Conservation (phyloP, 495 filamentous ascomycete species). For the Lophiotrema nucula region DNA sequence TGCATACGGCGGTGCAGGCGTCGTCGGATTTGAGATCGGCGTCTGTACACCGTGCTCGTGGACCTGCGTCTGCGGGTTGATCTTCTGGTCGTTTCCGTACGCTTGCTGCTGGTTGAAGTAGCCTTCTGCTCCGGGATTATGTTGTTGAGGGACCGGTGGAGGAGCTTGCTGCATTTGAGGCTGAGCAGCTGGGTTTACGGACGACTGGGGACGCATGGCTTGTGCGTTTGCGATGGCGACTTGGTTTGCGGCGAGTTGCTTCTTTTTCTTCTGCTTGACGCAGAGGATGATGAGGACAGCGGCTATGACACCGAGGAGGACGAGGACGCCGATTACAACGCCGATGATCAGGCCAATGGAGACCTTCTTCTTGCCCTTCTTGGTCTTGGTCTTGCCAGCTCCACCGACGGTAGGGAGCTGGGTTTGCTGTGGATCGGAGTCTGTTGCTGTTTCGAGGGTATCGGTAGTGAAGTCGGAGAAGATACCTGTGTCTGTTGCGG, state of each 20-base stretch:
- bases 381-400: not conserved
- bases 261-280: constrained; percentile 22
- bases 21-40: constrained; percentile 24
- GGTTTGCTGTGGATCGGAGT: no score
- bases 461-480: no score
- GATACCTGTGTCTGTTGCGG: not conserved
- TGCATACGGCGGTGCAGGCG: constrained; percentile 26
- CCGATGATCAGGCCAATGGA: constrained; percentile 18
- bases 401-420: not conserved
- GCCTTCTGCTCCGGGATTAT: not conserved
- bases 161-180: constrained; percentile 10
- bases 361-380: constrained; percentile 8
- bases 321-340: constrained; percentile 12
- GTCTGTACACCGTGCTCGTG: constrained; percentile 2
- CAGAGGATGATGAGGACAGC: constrained; percentile 25
- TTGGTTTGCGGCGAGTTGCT: constrained; percentile 18
- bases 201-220: constrained; percentile 21
- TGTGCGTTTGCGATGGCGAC: constrained; percentile 13
- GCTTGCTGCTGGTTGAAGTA: constrained; percentile 21
- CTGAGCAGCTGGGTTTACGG: constrained; percentile 1
- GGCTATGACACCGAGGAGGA: constrained; percentile 13
- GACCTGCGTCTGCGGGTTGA: constrained; percentile 10
- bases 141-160: not conserved
- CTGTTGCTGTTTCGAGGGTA: no score
- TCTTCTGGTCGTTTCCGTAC: constrained; percentile 15